A percentile compares a stretch with the other conserved stretches of the same genome.
These are phyloP conservation scores for Pseudocercospora cruenta DNA, from an alignment of 2,329 filamentous ascomycete genomes.

Conservation along the genomic window DNA sequence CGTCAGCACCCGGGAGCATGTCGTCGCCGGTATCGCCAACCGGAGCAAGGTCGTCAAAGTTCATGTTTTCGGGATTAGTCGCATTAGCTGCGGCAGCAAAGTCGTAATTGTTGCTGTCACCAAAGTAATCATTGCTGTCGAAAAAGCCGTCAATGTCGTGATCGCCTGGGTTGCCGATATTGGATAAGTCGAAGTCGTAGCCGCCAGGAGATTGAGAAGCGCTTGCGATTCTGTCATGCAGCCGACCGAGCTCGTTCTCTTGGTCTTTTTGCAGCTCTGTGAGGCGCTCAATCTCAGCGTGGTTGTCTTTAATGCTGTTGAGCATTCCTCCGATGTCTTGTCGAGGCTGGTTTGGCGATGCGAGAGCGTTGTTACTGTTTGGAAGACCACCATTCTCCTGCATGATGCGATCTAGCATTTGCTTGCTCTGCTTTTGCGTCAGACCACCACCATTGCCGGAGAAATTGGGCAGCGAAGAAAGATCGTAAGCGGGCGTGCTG, in stretches of 20 bases:
- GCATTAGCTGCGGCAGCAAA: slow-evolving; percentile 29
- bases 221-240: slow-evolving; percentile 5
- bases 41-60: slow-evolving; percentile 11
- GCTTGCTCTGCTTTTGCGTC: slow-evolving; percentile 51
- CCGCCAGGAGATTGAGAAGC: slow-evolving; percentile 4
- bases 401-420: slow-evolving; percentile 52
- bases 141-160: slow-evolving; percentile 15
- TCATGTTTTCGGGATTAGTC: slow-evolving; percentile 18
- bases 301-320: slow-evolving; percentile 67
- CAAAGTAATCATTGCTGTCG: slow-evolving; percentile 14
- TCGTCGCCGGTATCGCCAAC: slow-evolving; percentile 18
- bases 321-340: slow-evolving; percentile 56
- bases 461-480: slow-evolving; percentile 52
- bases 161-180: slow-evolving; percentile 11
- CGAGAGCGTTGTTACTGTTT: slow-evolving; percentile 58
- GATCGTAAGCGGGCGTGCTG: slow-evolving; percentile 48
- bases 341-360: slow-evolving; percentile 56
- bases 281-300: slow-evolving; percentile 76
- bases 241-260: slow-evolving; percentile 47
- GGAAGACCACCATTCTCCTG: slow-evolving; percentile 48
- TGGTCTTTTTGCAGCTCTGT: slow-evolving; percentile 80
- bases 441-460: slow-evolving; percentile 52
- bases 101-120: slow-evolving; percentile 30
- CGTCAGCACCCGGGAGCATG: slow-evolving; percentile 12
- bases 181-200: slow-evolving; percentile 9